A percentile compares a stretch with the other conserved stretches of the same genome.
phyloP scores from a whole-genome alignment of 805 yeast species.

The Gaillardinia entomophila region DNA sequence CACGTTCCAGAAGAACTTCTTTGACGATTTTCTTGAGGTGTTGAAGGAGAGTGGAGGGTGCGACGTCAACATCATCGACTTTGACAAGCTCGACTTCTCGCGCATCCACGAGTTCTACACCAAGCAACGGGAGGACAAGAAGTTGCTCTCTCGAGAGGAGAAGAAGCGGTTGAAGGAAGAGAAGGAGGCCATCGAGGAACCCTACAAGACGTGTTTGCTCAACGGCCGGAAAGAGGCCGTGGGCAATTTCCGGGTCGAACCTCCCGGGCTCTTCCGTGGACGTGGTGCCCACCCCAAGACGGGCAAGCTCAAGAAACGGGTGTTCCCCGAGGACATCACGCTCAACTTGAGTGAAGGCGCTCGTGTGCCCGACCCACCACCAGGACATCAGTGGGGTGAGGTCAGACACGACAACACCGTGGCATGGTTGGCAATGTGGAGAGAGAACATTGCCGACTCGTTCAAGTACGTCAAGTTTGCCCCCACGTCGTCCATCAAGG shows the following conservation, averaged over 20 bases:
- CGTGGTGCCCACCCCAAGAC: constrained; percentile 97
- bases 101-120: constrained; percentile 72
- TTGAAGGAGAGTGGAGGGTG: constrained; percentile 68
- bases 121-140: constrained; percentile 63
- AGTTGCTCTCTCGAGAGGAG: constrained; percentile 61
- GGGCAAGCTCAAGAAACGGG: constrained; percentile 84
- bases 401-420: constrained; percentile 83
- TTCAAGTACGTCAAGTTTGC: constrained; percentile 89
- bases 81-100: constrained; percentile 70
- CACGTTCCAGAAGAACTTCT: constrained; percentile 81
- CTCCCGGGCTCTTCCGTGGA: constrained; percentile 93
- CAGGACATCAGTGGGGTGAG: constrained; percentile 88
- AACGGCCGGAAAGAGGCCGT: constrained; percentile 90
- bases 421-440: constrained; percentile 97
- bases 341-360: constrained; percentile 73
- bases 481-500: constrained; percentile 84
- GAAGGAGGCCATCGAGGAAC: constrained; percentile 72
- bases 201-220: constrained; percentile 69
- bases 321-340: constrained; percentile 83
- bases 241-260: constrained; percentile 92
- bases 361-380: constrained; percentile 74
- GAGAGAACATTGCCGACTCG: constrained; percentile 80
- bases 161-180: constrained; percentile 69
- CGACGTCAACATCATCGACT: constrained; percentile 37
- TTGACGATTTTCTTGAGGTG: constrained; percentile 67